Conservation (phyloP, 441 rosid genomes). For the Flueggea neowawraea region DNA sequence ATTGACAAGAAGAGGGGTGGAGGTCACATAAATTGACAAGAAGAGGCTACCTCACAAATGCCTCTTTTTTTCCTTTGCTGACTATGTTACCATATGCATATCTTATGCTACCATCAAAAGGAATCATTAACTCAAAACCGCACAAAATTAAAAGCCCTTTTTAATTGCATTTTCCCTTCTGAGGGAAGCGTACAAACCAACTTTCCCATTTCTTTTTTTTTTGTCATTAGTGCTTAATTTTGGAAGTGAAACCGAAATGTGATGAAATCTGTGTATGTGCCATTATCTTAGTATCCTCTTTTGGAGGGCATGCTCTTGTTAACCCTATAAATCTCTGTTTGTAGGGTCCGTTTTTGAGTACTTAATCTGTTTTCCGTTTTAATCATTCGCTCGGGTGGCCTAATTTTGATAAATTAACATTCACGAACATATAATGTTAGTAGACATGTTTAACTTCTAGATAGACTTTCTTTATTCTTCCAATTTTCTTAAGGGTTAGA, state of each 20-base stretch:
- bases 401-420: too few species aligned
- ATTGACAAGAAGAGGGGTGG: too few species aligned
- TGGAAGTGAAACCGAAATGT: conserved; percentile 17
- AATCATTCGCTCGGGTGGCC: too few species aligned
- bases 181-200: conserved; percentile 35
- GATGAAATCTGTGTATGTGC: conserved; percentile 8
- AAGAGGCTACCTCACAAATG: conserved; percentile 34
- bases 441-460: too few species aligned
- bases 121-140: conserved; percentile 49
- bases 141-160: conserved; percentile 27
- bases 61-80: conserved; percentile 17
- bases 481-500: too few species aligned
- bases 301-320: too few species aligned
- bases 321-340: too few species aligned
- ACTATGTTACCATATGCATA: conserved; percentile 27
- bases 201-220: conserved; percentile 25
- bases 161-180: conserved; percentile 28
- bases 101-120: conserved; percentile 17
- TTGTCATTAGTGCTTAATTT: conserved; percentile 15
- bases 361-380: too few species aligned
- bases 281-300: conserved; percentile 8
- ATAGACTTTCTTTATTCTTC: too few species aligned
- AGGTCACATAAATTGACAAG: conserved; percentile 31
- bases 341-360: too few species aligned
- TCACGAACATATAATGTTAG: too few species aligned